Conservation (phyloP, 192 early-diverging fungal species). For the Kappamyces sp. region DNA sequence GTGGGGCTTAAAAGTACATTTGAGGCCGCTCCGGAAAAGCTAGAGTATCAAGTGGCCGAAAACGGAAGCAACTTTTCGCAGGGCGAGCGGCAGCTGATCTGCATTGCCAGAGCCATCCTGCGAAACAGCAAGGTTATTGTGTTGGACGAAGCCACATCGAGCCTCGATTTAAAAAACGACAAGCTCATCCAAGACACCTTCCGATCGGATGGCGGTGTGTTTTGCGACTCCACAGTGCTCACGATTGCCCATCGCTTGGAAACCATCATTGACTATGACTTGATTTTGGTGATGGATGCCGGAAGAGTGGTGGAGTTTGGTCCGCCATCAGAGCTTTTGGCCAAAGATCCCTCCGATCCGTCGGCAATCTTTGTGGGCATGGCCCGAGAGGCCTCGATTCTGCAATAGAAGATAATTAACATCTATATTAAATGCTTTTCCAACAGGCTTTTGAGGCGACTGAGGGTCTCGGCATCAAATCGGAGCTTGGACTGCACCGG, state of each 20-base stretch:
- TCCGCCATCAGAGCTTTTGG: constrained; percentile 32
- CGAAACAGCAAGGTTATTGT: constrained; percentile 34
- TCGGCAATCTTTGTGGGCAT: constrained; percentile 37
- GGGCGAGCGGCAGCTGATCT: constrained; percentile 73
- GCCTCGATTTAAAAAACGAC: constrained; percentile 23
- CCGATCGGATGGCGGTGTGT: constrained; percentile 35
- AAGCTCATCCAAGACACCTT: constrained; percentile 32
- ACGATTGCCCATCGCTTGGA: constrained; percentile 37
- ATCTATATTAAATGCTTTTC: too few species aligned
- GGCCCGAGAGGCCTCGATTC: constrained; percentile 20
- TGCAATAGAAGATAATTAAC: too few species aligned
- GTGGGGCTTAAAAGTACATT: constrained; percentile 26
- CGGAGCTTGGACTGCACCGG: too few species aligned
- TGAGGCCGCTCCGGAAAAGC: constrained; percentile 42
- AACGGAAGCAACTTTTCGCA: constrained; percentile 63
- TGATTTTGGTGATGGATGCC: constrained; percentile 41
- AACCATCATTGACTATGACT: constrained; percentile 39
- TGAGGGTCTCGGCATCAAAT: too few species aligned
- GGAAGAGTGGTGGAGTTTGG: constrained; percentile 45
- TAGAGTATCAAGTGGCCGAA: constrained; percentile 56
- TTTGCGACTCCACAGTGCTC: constrained; percentile 39
- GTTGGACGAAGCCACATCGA: constrained; percentile 29
- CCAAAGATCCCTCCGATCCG: constrained; percentile 18
- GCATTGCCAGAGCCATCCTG: constrained; percentile 59
- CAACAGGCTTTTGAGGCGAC: too few species aligned